These are phyloP conservation scores for Saccharomycopsis lassenensis DNA, from an alignment of 805 yeast species.

Conservation along the genomic window DNA sequence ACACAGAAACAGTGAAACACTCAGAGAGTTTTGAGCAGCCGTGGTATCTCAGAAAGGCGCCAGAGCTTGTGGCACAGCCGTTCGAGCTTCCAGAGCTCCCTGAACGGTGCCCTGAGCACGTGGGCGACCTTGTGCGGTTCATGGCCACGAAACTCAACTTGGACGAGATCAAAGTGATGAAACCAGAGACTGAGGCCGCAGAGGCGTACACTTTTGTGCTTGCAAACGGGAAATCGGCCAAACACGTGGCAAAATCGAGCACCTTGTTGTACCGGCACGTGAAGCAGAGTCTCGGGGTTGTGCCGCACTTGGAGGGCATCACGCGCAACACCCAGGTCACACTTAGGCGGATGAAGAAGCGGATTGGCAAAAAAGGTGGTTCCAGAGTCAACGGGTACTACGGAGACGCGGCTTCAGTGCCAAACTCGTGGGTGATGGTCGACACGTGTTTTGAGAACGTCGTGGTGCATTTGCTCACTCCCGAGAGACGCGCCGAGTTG, in stretches of 20 bases:
- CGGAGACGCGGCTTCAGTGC: conserved; percentile 31
- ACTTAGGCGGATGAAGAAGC: conserved; percentile 39
- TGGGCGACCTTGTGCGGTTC: conserved; percentile 35
- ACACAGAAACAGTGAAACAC: no score
- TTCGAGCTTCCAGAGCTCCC: conserved; percentile 51
- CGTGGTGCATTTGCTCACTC: conserved; percentile 62
- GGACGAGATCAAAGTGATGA: conserved; percentile 44
- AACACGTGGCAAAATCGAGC: conserved; percentile 66
- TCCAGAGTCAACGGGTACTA: conserved; percentile 44
- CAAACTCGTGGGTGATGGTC: conserved; percentile 78
- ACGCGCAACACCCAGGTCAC: conserved; percentile 46
- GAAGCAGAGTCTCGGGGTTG: conserved; percentile 37
- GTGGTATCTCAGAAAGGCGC: no score
- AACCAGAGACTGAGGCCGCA: conserved; percentile 25
- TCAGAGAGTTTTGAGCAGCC: no score
- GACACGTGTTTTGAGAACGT: conserved; percentile 56
- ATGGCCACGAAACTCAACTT: conserved; percentile 57
- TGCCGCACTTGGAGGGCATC: conserved; percentile 62
- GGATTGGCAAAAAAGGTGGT: conserved; percentile 41
- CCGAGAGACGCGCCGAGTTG: conserved; percentile 53
- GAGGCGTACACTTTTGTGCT: conserved; percentile 42
- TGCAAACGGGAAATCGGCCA: conserved; percentile 65
- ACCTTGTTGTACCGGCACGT: conserved; percentile 43
- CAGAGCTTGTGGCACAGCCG: no score
- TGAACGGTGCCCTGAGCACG: conserved; percentile 38